phyloP scores from a whole-genome alignment of 176 grass and related monocot genomes.

The Zea luxurians region DNA sequence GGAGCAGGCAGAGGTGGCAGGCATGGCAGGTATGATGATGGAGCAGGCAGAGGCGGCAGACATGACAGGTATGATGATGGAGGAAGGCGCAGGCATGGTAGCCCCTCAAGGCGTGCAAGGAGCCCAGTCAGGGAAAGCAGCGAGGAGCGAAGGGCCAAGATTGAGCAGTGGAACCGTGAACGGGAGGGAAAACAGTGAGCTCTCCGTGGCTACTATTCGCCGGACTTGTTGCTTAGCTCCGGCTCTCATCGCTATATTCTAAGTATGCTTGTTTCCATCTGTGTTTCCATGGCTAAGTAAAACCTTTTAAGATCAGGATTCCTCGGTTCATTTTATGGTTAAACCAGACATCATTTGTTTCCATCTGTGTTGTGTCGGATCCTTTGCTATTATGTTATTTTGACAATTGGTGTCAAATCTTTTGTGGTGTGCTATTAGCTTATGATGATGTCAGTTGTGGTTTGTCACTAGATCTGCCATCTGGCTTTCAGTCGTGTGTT shows the following conservation, averaged over 20 bases:
- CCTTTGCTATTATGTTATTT: neutral
- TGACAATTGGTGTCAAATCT: neutral
- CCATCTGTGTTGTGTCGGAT: neutral
- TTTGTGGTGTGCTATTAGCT: neutral
- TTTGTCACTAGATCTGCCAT: neutral
- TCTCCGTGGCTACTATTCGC: neutral
- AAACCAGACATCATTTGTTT: constrained; percentile 32
- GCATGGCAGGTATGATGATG: constrained; percentile 42
- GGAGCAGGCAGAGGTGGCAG: constrained; percentile 42
- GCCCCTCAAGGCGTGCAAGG: constrained; percentile 43
- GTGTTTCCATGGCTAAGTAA: constrained; percentile 26
- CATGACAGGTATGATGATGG: constrained; percentile 60
- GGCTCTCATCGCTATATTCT: neutral
- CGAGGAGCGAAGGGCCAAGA: constrained; percentile 67
- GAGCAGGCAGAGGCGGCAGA: constrained; percentile 42
- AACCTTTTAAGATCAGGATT: constrained; percentile 12
- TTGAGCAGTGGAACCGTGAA: constrained; percentile 78
- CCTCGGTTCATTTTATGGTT: neutral
- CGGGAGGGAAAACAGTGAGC: constrained; percentile 52
- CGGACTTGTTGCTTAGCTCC: neutral
- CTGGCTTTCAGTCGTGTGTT: neutral
- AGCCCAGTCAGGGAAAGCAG: constrained; percentile 70
- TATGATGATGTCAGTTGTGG: neutral
- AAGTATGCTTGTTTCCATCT: neutral
- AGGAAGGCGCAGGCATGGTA: constrained; percentile 53